Evolutionary conservation across 2,329 filamentous ascomycete genomes (phyloP).

Genomic region (Stachybotrys echinatus): DNA sequence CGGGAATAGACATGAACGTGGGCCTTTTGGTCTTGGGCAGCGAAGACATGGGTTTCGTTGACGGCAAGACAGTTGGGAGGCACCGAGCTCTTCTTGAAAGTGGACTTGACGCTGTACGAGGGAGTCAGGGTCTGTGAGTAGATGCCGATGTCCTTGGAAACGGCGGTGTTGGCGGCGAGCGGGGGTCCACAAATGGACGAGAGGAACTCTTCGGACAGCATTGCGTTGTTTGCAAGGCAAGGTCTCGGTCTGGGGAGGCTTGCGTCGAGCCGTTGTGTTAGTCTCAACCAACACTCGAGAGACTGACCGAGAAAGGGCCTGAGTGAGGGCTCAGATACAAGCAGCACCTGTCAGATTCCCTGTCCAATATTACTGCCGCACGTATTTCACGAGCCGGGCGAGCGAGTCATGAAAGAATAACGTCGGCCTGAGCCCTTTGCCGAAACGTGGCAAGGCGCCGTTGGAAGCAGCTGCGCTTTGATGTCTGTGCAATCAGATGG

Average conservation of each 20-base stretch:
- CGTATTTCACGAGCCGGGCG: background rate
- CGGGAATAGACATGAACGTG: conserved; percentile 90
- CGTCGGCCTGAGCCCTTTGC: too few species aligned
- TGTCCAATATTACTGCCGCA: too few species aligned
- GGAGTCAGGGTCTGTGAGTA: conserved; percentile 81
- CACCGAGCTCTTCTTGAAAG: conserved; percentile 91
- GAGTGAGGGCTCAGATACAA: too few species aligned
- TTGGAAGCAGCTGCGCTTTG: background rate
- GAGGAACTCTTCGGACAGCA: conserved; percentile 58
- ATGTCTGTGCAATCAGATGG: too few species aligned
- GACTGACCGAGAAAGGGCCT: too few species aligned
- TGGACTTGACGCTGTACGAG: conserved; percentile 64
- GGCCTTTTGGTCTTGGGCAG: conserved; percentile 85
- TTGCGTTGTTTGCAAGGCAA: conserved; percentile 25
- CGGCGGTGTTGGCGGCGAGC: conserved; percentile 55
- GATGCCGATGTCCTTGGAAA: conserved; percentile 77
- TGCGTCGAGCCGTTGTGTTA: background rate
- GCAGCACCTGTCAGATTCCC: too few species aligned
- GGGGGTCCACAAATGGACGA: conserved; percentile 53
- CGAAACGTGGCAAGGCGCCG: background rate
- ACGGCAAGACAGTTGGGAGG: conserved; percentile 73
- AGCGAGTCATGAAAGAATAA: background rate
- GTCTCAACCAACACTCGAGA: too few species aligned
- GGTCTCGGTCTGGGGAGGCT: too few species aligned
- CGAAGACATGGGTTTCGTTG: conserved; percentile 79